Base-by-base conservation (phyloP, 75 land plant genomes). In the Chamaecyparis obtusa region DNA sequence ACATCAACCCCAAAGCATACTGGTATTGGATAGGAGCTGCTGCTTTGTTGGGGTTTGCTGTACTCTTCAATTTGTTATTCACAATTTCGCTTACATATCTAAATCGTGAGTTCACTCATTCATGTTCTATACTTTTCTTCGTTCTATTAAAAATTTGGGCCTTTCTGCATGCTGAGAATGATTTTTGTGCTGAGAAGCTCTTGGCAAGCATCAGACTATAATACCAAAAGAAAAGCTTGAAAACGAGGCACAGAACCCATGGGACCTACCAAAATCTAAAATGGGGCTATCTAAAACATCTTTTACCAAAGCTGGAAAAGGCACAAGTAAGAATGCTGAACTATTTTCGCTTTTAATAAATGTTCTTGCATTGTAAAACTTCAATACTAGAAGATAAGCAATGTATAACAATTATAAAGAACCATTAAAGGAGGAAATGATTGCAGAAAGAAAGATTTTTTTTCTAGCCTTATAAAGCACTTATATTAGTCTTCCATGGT, bases 11-110 rank as follows among this genome's bases (percentile, higher is more conserved):
- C 11, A 74, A 48, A 1, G 33, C 51, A 16, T 87, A 89, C 30
- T 89, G 91, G 86, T 90, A 90, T 67, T 91, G 91, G 88, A 79
- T 91, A 27, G 86, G 84, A 21, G 91, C 69, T 75, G 84, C 21
- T 27, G 88, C 67, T 7, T 79, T 89, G 86, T 15, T 89, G 78
- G 88, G 86, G 11, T 90, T 46, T 43, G 46, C 54, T 49, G 39
- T 87, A 6, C n/a, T 91, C 37, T 91, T 90, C 84, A 91, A 91
- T 44, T 13, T 87, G 9, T 16, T 89, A 21, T 91, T 67, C n/a
- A 87, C 86, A 5, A 16, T 91, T 57, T 21, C 84, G 14, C 85
- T 91, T n/a, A 75, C 86, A 44, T 89, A 83, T 41, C 76, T 91
- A 43, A 87, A 84, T 54, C 91, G 88, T 91, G 79, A 89, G 92